phyloP scores from a whole-genome alignment of 108 stramenopile genomes.

The Epithemia pelagica region DNA sequence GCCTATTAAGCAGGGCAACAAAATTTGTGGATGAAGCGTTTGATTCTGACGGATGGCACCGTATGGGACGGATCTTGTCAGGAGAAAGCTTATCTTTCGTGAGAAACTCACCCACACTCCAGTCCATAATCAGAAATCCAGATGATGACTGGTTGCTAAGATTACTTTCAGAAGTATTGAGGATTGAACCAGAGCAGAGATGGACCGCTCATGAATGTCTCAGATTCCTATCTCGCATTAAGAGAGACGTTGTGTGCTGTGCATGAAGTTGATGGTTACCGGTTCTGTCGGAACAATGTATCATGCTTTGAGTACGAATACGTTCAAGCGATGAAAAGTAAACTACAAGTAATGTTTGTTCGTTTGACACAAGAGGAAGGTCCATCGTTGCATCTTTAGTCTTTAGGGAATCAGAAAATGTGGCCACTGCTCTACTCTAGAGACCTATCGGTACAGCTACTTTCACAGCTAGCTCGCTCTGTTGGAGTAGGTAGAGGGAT shows the following conservation, averaged over 20 bases:
- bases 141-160: conserved; percentile 41
- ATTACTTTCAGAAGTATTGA: conserved; percentile 53
- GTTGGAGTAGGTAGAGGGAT: too few relatives aligned
- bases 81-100: conserved; percentile 55
- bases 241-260: conserved; percentile 6
- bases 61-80: conserved; percentile 49
- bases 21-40: conserved; percentile 56
- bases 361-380: too few relatives aligned
- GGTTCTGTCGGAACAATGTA: too few relatives aligned
- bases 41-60: conserved; percentile 61
- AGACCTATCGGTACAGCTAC: too few relatives aligned
- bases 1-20: conserved; percentile 49
- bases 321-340: too few relatives aligned
- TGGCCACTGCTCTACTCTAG: too few relatives aligned
- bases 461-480: too few relatives aligned
- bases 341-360: too few relatives aligned
- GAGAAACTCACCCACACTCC: conserved; percentile 43
- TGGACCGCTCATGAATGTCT: conserved; percentile 46
- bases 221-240: conserved; percentile 17
- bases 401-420: too few relatives aligned
- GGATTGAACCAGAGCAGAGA: conserved; percentile 63
- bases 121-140: conserved; percentile 30
- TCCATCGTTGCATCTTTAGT: too few relatives aligned
- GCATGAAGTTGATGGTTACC: too few relatives aligned
- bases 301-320: too few relatives aligned